These are phyloP conservation scores for Phytophthora citrophthora DNA, from an alignment of 352 stramenopile genomes.

Conservation along the genomic window DNA sequence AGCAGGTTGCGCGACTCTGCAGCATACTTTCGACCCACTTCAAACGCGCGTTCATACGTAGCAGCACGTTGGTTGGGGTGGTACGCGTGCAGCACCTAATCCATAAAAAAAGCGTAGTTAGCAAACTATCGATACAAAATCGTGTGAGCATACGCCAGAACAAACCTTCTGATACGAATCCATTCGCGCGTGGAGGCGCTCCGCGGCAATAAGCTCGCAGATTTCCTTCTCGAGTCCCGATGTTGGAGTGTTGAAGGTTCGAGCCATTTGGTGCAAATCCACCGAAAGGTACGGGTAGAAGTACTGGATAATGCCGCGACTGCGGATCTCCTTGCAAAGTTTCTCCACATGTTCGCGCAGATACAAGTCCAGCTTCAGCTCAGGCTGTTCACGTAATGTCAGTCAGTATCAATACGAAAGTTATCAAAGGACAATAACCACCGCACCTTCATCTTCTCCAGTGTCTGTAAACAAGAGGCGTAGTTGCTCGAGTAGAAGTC, in stretches of 20 bases:
- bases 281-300: constrained; percentile 90
- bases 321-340: constrained; percentile 84
- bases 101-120: neutral
- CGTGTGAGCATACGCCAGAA: neutral
- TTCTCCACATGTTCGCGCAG: constrained; percentile 74
- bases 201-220: constrained; percentile 72
- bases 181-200: constrained; percentile 83
- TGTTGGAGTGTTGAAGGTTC: constrained; percentile 77
- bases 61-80: constrained; percentile 78
- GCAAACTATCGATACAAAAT: neutral
- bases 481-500: constrained; percentile 92
- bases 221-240: constrained; percentile 79
- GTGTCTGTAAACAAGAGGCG: constrained; percentile 71
- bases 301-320: constrained; percentile 89
- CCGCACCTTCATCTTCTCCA: constrained; percentile 78
- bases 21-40: constrained; percentile 82
- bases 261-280: constrained; percentile 86
- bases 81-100: constrained; percentile 85
- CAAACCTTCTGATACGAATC: constrained; percentile 89
- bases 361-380: constrained; percentile 85
- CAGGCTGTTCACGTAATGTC: constrained; percentile 41
- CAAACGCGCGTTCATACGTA: constrained; percentile 82
- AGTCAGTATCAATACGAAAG: constrained; percentile 1
- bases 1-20: constrained; percentile 84
- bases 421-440: neutral